Base-by-base conservation (phyloP, 192 early-diverging fungal species). In the Podila epicladia region DNA sequence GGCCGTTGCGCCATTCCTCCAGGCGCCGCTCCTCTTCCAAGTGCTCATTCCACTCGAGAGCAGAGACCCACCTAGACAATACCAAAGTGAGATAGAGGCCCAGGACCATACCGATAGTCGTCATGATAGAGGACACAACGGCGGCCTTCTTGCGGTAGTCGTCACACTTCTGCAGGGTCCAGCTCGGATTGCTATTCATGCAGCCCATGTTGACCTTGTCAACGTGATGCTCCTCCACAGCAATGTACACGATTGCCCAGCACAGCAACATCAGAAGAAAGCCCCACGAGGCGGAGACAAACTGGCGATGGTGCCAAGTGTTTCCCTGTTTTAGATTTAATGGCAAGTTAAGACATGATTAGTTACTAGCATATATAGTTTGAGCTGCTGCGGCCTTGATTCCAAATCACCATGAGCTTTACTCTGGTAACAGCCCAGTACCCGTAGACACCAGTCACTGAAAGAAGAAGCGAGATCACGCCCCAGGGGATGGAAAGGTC, bases 231-330 rank as follows among this genome's bases (percentile, higher is more conserved):
- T 68, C 41, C 65, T 72, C 70, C 4, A 79, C 70, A n/a, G 61
- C 70, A 59, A 79, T 79, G 32, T 79, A 72, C 41, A 79, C 76
- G 22, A 79, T 48, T 15, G 76, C 65, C 76, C 76, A 79, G 65
- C 76, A 79, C 28, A 72, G 35, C 37, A 68, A 68, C 70, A 79
- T 79, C 17, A 79, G 37, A 15, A 79, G 37, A 51, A 79, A 79
- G 4, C 76, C 70, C 76, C 76, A 79, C 20, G 76, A 79, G 9
- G 71, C 71, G 9, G 76, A 79, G 17, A 79, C 76, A 41, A 72
- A 72, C 57, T 79, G 76, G 32, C 70, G 76, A 58, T 66, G 50
- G 61, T 79, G 70, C 76, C 70, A 79, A 4, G 55, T 79, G 53
- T 24, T 58, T 24, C 60, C 76, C 76, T 70, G 64, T 48, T 60